phyloP scores from a whole-genome alignment of 2,329 filamentous ascomycete species.

The Nannizziopsis barbatae region DNA sequence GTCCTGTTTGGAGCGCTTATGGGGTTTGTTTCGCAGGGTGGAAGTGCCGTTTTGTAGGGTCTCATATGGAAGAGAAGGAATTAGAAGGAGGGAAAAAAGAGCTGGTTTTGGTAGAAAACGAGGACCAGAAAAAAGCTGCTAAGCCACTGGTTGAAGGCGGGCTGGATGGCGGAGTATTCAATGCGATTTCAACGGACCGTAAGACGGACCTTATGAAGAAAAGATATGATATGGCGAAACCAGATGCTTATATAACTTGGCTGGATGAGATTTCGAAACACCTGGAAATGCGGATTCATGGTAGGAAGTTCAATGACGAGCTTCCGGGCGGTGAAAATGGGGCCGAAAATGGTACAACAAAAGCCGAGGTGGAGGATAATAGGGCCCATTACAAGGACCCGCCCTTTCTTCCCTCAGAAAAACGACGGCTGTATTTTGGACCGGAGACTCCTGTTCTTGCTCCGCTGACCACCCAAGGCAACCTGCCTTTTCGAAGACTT shows the following conservation, averaged over 20 bases:
- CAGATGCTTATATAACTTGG: constrained; percentile 69
- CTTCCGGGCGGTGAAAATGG: constrained; percentile 21
- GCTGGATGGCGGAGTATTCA: constrained; percentile 56
- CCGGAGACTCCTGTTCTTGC: constrained; percentile 88
- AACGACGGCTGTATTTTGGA: constrained; percentile 86
- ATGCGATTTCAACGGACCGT: constrained; percentile 56
- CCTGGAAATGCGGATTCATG: constrained; percentile 41
- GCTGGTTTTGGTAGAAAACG: constrained; percentile 56
- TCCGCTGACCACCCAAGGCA: constrained; percentile 91
- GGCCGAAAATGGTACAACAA: constrained; percentile 25
- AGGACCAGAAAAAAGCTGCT: constrained; percentile 36
- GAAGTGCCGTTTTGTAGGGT: constrained; percentile 85
- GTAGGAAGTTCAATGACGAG: constrained; percentile 32
- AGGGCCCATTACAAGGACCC: constrained; percentile 74
- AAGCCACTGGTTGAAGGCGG: constrained; percentile 21
- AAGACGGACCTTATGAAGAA: constrained; percentile 68
- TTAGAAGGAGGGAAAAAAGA: constrained; percentile 72
- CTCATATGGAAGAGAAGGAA: constrained; percentile 72
- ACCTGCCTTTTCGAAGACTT: constrained; percentile 83
- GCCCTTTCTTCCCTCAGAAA: constrained; percentile 83
- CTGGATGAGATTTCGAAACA: constrained; percentile 52
- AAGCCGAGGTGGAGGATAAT: constrained; percentile 50
- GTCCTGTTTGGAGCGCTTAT: constrained; percentile 66
- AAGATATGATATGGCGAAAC: constrained; percentile 56
- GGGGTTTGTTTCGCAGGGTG: constrained; percentile 75